Percentiles rank a stretch among this genome's conserved stretches.
Evolutionary conservation across 257 asterid species (phyloP).

Genomic region (Verbena officinalis): DNA sequence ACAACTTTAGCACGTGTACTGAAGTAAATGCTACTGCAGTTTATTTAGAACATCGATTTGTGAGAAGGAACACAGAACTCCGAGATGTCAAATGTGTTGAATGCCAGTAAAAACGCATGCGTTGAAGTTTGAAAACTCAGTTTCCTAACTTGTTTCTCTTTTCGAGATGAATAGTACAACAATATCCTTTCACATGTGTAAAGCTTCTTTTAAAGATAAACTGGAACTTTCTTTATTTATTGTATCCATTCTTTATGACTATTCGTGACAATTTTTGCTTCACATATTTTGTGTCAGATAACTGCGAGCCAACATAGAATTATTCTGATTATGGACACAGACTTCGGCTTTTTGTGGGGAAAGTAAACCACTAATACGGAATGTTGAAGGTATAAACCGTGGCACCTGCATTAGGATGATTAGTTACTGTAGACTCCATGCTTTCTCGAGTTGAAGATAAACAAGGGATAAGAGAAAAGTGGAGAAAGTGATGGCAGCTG

Average conservation of each 20-base stretch:
- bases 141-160: not conserved
- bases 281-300: slow-evolving; percentile 25
- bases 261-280: slow-evolving; percentile 22
- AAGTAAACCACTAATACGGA: slow-evolving; percentile 14
- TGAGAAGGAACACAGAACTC: slow-evolving; percentile 11
- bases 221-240: slow-evolving; percentile 5
- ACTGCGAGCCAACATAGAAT: slow-evolving; percentile 18
- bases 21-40: slow-evolving; percentile 21
- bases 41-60: not conserved
- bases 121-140: not conserved
- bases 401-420: slow-evolving; percentile 24
- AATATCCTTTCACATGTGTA: not conserved
- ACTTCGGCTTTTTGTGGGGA: slow-evolving; percentile 16
- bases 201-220: not conserved
- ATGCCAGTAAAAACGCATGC: slow-evolving; percentile 19
- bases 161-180: not conserved
- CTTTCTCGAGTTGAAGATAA: slow-evolving; percentile 33
- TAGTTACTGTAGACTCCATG: slow-evolving; percentile 20
- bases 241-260: not conserved
- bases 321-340: slow-evolving; percentile 18
- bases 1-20: not conserved
- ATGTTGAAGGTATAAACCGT: slow-evolving; percentile 27
- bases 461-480: slow-evolving; percentile 25
- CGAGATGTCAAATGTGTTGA: slow-evolving; percentile 17
- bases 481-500: slow-evolving; percentile 50